phyloP scores from a whole-genome alignment of 2,329 filamentous ascomycete species.

The Macroventuria anomochaeta region DNA sequence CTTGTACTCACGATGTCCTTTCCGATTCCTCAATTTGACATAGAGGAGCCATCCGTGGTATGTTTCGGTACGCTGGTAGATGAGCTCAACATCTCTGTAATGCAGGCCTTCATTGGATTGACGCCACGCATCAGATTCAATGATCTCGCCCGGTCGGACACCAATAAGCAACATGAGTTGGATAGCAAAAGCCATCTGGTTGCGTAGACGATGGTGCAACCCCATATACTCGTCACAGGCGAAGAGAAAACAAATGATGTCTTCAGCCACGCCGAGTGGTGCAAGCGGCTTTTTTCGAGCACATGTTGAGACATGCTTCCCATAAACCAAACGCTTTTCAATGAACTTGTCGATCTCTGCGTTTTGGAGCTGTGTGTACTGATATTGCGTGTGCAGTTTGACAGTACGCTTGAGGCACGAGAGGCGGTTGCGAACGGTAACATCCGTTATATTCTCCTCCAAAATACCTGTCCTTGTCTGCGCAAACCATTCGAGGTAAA shows the following conservation, averaged over 20 bases:
- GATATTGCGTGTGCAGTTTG: conserved; percentile 9
- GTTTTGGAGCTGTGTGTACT: conserved; percentile 14
- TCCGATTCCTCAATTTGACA: not conserved
- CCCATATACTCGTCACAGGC: conserved; percentile 15
- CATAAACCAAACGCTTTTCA: not conserved
- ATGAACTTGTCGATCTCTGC: conserved; percentile 1
- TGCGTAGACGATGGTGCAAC: conserved; percentile 1
- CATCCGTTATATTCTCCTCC: conserved; percentile 16
- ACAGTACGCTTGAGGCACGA: conserved; percentile 14
- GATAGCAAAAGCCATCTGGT: conserved; percentile 13
- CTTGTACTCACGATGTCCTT: conserved; percentile 2
- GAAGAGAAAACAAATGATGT: conserved; percentile 16
- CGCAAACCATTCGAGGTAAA: conserved; percentile 16
- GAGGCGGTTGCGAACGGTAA: conserved; percentile 11
- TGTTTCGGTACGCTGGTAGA: not conserved
- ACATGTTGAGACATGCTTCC: not conserved
- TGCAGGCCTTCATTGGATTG: conserved; percentile 1
- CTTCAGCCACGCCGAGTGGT: conserved; percentile 6
- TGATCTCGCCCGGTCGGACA: not conserved
- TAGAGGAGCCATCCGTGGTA: not conserved
- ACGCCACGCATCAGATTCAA: conserved; percentile 5
- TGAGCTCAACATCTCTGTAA: conserved; percentile 6
- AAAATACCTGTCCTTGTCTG: conserved; percentile 7
- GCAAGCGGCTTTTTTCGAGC: conserved; percentile 12
- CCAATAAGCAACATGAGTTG: not conserved